Evolutionary conservation across 495 filamentous ascomycete genomes (phyloP).

Genomic region (Penicillium atrosanguineum): DNA sequence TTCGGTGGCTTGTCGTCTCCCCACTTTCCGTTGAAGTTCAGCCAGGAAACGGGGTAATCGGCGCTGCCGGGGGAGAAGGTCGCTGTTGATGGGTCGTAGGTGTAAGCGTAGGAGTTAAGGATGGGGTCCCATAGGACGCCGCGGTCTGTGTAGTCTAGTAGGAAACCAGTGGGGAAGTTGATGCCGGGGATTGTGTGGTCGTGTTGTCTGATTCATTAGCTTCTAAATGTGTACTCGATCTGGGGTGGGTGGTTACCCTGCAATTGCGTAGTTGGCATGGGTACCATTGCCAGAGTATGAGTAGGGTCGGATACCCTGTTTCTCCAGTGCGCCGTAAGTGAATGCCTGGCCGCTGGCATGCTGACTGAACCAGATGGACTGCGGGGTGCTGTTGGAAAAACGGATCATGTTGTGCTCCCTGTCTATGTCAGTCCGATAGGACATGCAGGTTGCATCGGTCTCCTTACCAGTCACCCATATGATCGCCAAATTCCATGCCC

Average conservation of each 20-base stretch:
- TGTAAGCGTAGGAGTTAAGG: conserved; percentile 49
- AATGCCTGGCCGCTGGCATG: conserved; percentile 63
- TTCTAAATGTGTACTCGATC: neutral
- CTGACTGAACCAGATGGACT: conserved; percentile 62
- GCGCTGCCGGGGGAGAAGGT: conserved; percentile 43
- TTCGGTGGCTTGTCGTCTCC: conserved; percentile 55
- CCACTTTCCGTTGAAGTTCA: conserved; percentile 55
- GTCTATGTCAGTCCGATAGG: neutral
- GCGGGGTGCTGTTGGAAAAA: conserved; percentile 55
- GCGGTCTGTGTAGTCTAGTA: conserved; percentile 61
- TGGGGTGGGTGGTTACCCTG: conserved; percentile 31
- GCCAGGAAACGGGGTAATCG: conserved; percentile 45
- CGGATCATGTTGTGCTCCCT: conserved; percentile 69
- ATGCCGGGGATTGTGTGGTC: conserved; percentile 65
- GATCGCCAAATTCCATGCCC: conserved; percentile 54
- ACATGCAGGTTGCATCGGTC: neutral
- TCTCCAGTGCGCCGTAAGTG: conserved; percentile 53
- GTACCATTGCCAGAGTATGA: conserved; percentile 56
- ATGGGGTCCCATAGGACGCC: conserved; percentile 55
- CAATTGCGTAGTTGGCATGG: conserved; percentile 57
- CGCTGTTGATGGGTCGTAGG: conserved; percentile 35
- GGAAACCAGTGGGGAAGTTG: conserved; percentile 55
- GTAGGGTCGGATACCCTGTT: conserved; percentile 49
- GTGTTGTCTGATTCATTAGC: conserved; percentile 35
- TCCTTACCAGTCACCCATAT: conserved; percentile 61